Percentiles rank a stretch among this genome's conserved stretches.
phyloP scores from a whole-genome alignment of 2,329 filamentous ascomycete genomes.

The Pseudogymnoascus sp. region DNA sequence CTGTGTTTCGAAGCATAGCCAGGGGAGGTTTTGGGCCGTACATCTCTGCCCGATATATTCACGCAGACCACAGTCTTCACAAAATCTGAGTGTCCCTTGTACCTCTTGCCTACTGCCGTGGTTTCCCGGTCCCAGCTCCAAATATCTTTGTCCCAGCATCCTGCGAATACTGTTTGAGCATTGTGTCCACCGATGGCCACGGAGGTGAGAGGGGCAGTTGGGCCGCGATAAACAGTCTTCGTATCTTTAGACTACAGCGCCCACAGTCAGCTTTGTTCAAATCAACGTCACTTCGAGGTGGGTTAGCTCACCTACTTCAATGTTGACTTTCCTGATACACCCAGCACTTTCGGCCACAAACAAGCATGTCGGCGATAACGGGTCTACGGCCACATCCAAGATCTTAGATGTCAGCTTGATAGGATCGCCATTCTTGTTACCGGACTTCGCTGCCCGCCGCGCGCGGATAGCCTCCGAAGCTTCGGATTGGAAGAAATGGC shows the following conservation, averaged over 20 bases:
- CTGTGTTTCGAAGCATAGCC: neutral
- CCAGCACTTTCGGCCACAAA: conserved; percentile 87
- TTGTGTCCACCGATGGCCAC: conserved; percentile 55
- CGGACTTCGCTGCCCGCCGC: conserved; percentile 60
- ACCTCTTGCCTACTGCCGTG: conserved; percentile 47
- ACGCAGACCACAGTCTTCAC: conserved; percentile 70
- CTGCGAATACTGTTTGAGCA: conserved; percentile 63
- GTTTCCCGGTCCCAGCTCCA: conserved; percentile 73
- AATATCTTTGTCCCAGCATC: conserved; percentile 88
- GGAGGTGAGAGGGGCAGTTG: conserved; percentile 71
- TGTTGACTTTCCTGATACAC: conserved; percentile 61
- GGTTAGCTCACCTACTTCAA: conserved; percentile 58
- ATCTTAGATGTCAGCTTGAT: conserved; percentile 80
- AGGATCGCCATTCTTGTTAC: conserved; percentile 75
- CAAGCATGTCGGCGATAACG: conserved; percentile 49
- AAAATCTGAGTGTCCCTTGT: conserved; percentile 79
- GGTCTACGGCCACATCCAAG: conserved; percentile 63
- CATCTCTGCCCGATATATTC: conserved; percentile 50
- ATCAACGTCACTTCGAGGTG: neutral
- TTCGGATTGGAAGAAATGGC: conserved; percentile 88
- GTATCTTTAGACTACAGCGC: conserved; percentile 34
- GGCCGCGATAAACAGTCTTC: conserved; percentile 57
- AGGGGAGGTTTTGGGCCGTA: conserved; percentile 21
- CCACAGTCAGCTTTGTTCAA: neutral
- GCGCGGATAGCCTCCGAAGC: conserved; percentile 31